phyloP scores from a whole-genome alignment of 1,284 basidiomycete genomes.

The Tylopilus sp. region DNA sequence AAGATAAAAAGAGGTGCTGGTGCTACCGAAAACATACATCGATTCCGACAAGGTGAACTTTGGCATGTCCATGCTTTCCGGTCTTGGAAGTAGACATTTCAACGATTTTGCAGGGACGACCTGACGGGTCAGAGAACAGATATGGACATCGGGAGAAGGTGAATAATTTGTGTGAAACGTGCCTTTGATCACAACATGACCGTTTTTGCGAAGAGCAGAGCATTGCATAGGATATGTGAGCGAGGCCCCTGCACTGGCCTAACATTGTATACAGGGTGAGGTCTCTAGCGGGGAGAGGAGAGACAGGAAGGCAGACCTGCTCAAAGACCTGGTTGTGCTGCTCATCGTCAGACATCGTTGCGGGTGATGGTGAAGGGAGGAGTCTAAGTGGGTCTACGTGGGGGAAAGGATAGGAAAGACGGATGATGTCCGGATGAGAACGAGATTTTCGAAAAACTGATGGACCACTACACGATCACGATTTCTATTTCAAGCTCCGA shows the following conservation, averaged over 20 bases:
- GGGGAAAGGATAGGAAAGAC: slow-evolving; percentile 17
- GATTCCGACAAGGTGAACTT: slow-evolving; percentile 96
- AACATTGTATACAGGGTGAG: slow-evolving; percentile 17
- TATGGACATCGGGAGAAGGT: background rate
- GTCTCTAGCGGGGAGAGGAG: slow-evolving; percentile 20
- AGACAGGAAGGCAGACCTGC: slow-evolving; percentile 43
- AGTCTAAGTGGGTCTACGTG: slow-evolving; percentile 24
- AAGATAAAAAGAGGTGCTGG: slow-evolving; percentile 6
- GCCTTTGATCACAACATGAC: slow-evolving; percentile 98
- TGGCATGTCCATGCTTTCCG: slow-evolving; percentile 99
- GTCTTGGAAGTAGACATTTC: slow-evolving; percentile 99
- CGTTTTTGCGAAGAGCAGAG: slow-evolving; percentile 92
- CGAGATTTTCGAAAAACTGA: slow-evolving; percentile 34
- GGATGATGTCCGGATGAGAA: slow-evolving; percentile 20
- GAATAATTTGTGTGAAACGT: background rate
- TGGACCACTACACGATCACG: slow-evolving; percentile 20
- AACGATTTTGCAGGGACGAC: slow-evolving; percentile 98
- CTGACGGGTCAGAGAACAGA: slow-evolving; percentile 35
- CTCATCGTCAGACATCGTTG: slow-evolving; percentile 87
- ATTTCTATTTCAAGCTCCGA: slow-evolving; percentile 41
- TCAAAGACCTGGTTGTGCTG: slow-evolving; percentile 93
- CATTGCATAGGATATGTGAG: slow-evolving; percentile 94
- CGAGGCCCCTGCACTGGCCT: slow-evolving; percentile 82
- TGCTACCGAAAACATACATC: slow-evolving; percentile 65
- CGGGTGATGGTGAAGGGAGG: slow-evolving; percentile 15